Conservation (phyloP, 2,329 filamentous ascomycete species). For the Coleophoma cylindrospora region DNA sequence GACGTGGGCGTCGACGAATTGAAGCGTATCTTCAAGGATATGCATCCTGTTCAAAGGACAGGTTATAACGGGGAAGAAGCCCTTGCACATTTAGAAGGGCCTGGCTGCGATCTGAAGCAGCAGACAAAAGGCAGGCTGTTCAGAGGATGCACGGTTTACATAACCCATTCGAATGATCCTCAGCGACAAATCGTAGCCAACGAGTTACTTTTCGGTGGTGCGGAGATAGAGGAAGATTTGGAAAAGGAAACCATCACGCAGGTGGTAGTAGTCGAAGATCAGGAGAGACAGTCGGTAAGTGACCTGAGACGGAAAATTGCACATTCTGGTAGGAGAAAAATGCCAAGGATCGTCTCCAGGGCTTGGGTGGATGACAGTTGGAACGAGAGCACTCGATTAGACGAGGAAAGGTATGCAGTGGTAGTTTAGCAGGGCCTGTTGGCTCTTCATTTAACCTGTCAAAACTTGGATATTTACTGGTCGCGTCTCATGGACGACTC, state of each 20-base stretch:
- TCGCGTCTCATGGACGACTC: too few species aligned
- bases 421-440: background rate
- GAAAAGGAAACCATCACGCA: slow-evolving; percentile 62
- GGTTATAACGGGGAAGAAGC: slow-evolving; percentile 42
- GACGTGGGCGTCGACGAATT: slow-evolving; percentile 64
- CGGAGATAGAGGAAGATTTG: slow-evolving; percentile 45
- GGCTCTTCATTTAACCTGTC: too few species aligned
- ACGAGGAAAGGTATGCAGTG: slow-evolving; percentile 62
- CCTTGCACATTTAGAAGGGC: slow-evolving; percentile 48
- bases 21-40: slow-evolving; percentile 39
- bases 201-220: slow-evolving; percentile 66
- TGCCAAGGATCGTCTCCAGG: slow-evolving; percentile 65
- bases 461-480: too few species aligned
- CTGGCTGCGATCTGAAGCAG: slow-evolving; percentile 40
- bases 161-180: slow-evolving; percentile 34
- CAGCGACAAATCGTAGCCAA: slow-evolving; percentile 43
- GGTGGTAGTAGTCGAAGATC: slow-evolving; percentile 51
- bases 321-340: slow-evolving; percentile 34
- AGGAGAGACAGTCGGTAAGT: slow-evolving; percentile 32
- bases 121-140: slow-evolving; percentile 49
- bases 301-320: slow-evolving; percentile 43
- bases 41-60: slow-evolving; percentile 39
- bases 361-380: slow-evolving; percentile 79
- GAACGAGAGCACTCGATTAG: slow-evolving; percentile 70
- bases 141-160: slow-evolving; percentile 30